phyloP scores from a whole-genome alignment of 495 filamentous ascomycete species.

The Penicillium desertorum region DNA sequence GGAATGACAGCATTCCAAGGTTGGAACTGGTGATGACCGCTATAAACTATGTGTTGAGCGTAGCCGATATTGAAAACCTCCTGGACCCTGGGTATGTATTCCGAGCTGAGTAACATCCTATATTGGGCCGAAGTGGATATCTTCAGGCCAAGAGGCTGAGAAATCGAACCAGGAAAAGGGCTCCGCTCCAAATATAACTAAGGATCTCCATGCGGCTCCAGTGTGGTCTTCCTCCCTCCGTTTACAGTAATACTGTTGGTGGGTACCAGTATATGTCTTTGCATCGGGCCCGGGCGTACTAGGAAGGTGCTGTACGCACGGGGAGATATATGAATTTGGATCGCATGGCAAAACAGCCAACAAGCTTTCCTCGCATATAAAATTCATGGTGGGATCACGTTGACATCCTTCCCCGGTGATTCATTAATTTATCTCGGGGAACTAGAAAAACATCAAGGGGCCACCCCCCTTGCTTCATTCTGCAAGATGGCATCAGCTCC shows the following conservation, averaged over 20 bases:
- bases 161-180: slow-evolving; percentile 15
- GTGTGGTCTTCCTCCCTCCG: neutral
- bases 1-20: neutral
- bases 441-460: neutral
- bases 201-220: slow-evolving; percentile 20
- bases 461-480: slow-evolving; percentile 26
- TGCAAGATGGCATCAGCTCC: slow-evolving; percentile 27
- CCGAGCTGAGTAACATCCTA: neutral
- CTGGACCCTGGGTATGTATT: neutral
- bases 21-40: neutral
- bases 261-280: neutral
- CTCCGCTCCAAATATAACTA: neutral
- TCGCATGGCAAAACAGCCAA: neutral
- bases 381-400: neutral
- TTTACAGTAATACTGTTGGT: neutral
- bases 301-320: neutral
- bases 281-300: neutral
- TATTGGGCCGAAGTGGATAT: neutral
- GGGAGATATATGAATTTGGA: slow-evolving; percentile 6
- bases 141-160: slow-evolving; percentile 9
- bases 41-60: neutral
- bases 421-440: neutral
- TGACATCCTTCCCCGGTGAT: neutral
- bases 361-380: slow-evolving; percentile 13
- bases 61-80: neutral